Conservation (phyloP, 192 early-diverging fungal species). For the Borealophlyctis nickersoniae region DNA sequence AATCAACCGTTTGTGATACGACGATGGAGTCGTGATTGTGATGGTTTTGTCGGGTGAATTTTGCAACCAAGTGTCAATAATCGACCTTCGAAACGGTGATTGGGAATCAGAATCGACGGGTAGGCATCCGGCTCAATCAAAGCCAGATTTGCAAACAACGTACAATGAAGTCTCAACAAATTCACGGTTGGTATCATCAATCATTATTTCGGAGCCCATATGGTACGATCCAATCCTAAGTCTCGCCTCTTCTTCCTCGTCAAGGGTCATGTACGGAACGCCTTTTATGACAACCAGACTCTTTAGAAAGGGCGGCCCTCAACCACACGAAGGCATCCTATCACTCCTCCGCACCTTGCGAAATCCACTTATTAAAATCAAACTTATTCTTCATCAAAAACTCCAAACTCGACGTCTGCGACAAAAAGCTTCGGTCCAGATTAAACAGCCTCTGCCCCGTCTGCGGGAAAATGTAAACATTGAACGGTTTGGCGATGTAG, state of each 20-base stretch:
- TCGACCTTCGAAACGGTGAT: conserved; percentile 31
- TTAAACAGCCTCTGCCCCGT: conserved; percentile 41
- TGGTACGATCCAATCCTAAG: conserved; percentile 17
- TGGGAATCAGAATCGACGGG: no score
- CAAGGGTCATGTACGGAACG: conserved; percentile 67
- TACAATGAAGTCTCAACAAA: conserved; percentile 50
- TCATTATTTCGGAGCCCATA: conserved; percentile 36
- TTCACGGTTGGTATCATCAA: conserved; percentile 50
- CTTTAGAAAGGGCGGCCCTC: no score
- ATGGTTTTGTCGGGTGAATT: conserved; percentile 39
- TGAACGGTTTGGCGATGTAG: conserved; percentile 80
- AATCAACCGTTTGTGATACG: conserved; percentile 69
- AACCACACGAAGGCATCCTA: not conserved
- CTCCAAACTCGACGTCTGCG: conserved; percentile 56
- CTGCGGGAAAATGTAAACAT: conserved; percentile 83
- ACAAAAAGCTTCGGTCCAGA: conserved; percentile 51
- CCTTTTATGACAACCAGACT: no score
- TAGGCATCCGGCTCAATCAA: not conserved
- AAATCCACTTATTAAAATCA: conserved; percentile 88
- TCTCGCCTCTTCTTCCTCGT: conserved; percentile 50
- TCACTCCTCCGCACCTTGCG: conserved; percentile 27
- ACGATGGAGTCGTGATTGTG: conserved; percentile 48
- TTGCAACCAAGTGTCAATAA: conserved; percentile 51
- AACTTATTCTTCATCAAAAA: conserved; percentile 77
- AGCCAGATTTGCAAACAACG: conserved; percentile 10